Percentiles rank a stretch among this genome's conserved stretches.
Evolutionary conservation across 83 land plant species (phyloP).

Genomic region (Diphasiastrum complanatum): DNA sequence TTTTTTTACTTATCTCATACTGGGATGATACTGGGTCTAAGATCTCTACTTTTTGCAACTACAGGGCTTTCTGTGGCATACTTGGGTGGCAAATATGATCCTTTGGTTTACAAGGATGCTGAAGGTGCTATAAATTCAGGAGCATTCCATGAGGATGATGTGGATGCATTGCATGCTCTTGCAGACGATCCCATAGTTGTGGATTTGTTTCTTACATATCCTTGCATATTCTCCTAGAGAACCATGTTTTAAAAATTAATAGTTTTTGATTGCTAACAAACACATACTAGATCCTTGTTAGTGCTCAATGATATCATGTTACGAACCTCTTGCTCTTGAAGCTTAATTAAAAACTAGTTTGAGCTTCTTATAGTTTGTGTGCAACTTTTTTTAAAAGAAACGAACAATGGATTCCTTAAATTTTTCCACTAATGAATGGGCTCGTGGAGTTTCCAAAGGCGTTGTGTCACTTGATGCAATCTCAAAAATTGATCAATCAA

Average conservation of each 20-base stretch:
- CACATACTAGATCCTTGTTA: no score
- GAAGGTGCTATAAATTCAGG: constrained; percentile 43
- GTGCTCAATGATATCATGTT: no score
- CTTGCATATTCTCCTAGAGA: constrained; percentile 23
- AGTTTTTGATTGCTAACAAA: no score
- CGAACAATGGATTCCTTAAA: not conserved
- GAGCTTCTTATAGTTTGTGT: not conserved
- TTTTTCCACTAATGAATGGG: constrained; percentile 88
- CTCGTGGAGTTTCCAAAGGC: constrained; percentile 53
- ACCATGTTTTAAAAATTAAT: no score
- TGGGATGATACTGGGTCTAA: not conserved
- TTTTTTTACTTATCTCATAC: not conserved
- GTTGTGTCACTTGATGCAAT: constrained; percentile 35
- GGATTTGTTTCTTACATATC: constrained; percentile 95
- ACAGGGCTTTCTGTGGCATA: constrained; percentile 74
- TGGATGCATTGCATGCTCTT: constrained; percentile 78
- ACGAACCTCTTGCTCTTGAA: no score
- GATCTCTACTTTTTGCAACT: not conserved
- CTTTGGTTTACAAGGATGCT: constrained; percentile 30
- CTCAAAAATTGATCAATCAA: constrained; percentile 34
- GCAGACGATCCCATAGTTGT: constrained; percentile 73
- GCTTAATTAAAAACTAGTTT: not conserved
- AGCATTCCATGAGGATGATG: constrained; percentile 73
- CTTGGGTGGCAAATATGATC: constrained; percentile 59
- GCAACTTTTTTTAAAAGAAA: not conserved